Evolutionary conservation across 1,284 basidiomycete genomes (phyloP).

Genomic region (Sporisorium graminicola): DNA sequence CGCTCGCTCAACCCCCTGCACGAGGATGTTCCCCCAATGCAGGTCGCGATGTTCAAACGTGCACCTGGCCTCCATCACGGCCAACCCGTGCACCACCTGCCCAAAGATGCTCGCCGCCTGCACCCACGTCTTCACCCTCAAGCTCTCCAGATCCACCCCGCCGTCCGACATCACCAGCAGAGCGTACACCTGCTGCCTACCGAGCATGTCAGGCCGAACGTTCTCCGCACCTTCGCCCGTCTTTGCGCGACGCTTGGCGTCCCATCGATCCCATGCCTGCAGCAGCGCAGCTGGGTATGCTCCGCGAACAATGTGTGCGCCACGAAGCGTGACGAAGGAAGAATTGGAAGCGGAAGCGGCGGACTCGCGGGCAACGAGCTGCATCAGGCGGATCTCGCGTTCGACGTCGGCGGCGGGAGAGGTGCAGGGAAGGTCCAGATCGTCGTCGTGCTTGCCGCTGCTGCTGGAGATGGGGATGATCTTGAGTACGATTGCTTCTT

Average conservation of each 20-base stretch:
- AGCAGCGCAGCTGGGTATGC: constrained; percentile 83
- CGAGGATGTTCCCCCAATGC: constrained; percentile 96
- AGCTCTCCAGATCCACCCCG: constrained; percentile 88
- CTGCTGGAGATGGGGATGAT: constrained; percentile 76
- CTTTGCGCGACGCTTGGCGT: constrained; percentile 70
- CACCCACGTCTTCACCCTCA: constrained; percentile 82
- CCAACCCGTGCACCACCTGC: constrained; percentile 84
- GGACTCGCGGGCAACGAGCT: constrained; percentile 73
- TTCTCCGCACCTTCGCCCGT: constrained; percentile 80
- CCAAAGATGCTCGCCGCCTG: constrained; percentile 90
- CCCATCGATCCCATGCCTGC: constrained; percentile 87
- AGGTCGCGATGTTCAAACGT: constrained; percentile 97
- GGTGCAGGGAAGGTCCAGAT: constrained; percentile 70
- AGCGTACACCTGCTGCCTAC: constrained; percentile 80
- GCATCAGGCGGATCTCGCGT: constrained; percentile 88
- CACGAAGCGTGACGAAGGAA: constrained; percentile 52
- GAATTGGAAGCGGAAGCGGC: constrained; percentile 29
- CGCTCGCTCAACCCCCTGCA: constrained; percentile 68
- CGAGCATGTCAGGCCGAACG: constrained; percentile 83
- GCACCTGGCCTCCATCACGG: constrained; percentile 81
- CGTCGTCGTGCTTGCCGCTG: constrained; percentile 32
- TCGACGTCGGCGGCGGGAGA: constrained; percentile 78
- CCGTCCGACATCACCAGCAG: constrained; percentile 90
- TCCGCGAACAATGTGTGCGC: constrained; percentile 85
- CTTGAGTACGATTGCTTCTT: constrained; percentile 72